Percentiles rank a stretch among this genome's conserved stretches.
Evolutionary conservation across 23 red algal species (phyloP).

Genomic region (Gracilariopsis chorda): DNA sequence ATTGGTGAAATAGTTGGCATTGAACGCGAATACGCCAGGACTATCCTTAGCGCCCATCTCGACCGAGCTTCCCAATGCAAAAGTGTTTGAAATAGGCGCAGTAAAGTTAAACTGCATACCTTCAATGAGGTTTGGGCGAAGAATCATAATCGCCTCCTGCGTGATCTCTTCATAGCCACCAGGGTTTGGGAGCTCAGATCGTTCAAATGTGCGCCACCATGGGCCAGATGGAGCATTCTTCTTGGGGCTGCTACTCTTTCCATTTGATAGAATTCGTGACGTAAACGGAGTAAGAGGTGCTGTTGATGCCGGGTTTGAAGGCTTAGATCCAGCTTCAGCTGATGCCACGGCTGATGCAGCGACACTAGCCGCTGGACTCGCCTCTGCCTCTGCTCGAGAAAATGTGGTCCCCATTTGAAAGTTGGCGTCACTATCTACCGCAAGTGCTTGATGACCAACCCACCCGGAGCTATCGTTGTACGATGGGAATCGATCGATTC

Average conservation of each 20-base stretch:
- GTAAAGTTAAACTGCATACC: constrained; percentile 91
- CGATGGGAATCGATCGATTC: no score
- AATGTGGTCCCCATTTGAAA: constrained; percentile 11
- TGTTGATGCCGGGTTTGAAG: neutral
- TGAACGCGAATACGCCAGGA: constrained; percentile 77
- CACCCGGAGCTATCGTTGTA: no score
- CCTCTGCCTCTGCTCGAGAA: constrained; percentile 52
- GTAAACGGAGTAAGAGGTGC: neutral
- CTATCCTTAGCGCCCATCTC: constrained; percentile 76
- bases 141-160: constrained; percentile 80
- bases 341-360: constrained; percentile 12
- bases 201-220: constrained; percentile 88
- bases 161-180: constrained; percentile 93
- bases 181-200: constrained; percentile 94
- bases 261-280: neutral
- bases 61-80: constrained; percentile 72
- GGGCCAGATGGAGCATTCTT: constrained; percentile 4
- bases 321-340: neutral
- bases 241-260: neutral
- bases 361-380: constrained; percentile 15
- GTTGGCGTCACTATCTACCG: neutral
- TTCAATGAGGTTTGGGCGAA: constrained; percentile 95
- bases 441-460: no score
- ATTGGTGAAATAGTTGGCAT: constrained; percentile 87
- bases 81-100: constrained; percentile 61